A percentile compares a stretch with the other conserved stretches of the same genome.
phyloP scores from a whole-genome alignment of 176 grass and related monocot species.

The Oryza coarctata region DNA sequence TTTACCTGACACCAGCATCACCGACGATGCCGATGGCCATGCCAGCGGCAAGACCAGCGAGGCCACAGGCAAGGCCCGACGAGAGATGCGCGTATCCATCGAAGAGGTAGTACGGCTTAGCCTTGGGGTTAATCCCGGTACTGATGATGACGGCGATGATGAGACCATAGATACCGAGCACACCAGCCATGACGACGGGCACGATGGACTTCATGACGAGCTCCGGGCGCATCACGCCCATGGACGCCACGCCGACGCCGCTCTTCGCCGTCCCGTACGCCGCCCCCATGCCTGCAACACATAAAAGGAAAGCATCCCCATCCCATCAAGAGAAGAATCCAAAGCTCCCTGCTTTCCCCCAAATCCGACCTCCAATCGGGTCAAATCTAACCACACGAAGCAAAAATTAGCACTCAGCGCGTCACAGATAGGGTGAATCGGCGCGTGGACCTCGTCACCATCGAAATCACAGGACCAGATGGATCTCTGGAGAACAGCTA shows the following conservation, averaged over 20 bases:
- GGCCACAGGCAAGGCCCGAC: constrained; percentile 81
- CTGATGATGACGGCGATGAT: constrained; percentile 98
- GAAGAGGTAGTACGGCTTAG: constrained; percentile 93
- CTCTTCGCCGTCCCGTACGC: constrained; percentile 98
- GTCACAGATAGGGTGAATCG: not conserved
- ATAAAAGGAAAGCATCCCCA: not conserved
- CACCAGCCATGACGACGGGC: constrained; percentile 98
- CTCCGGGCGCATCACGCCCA: constrained; percentile 99
- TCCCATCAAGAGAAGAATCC: not conserved
- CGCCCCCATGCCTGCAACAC: constrained; percentile 79
- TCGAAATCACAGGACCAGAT: not conserved
- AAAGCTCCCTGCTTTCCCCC: not conserved
- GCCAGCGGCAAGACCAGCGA: constrained; percentile 82
- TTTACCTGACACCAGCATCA: constrained; percentile 93
- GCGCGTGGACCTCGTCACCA: not conserved
- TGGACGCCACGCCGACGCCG: constrained; percentile 96
- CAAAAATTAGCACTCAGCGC: not conserved
- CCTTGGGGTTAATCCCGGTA: constrained; percentile 97
- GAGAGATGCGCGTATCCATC: constrained; percentile 94
- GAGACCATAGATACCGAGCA: constrained; percentile 94
- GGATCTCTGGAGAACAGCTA: not conserved
- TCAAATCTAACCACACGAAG: not conserved
- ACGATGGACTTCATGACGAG: constrained; percentile 99
- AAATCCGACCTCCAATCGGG: not conserved
- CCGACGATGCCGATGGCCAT: constrained; percentile 99